Evolutionary conservation across 2,329 filamentous ascomycete species (phyloP).

Genomic region (Fonsecaea monophora): DNA sequence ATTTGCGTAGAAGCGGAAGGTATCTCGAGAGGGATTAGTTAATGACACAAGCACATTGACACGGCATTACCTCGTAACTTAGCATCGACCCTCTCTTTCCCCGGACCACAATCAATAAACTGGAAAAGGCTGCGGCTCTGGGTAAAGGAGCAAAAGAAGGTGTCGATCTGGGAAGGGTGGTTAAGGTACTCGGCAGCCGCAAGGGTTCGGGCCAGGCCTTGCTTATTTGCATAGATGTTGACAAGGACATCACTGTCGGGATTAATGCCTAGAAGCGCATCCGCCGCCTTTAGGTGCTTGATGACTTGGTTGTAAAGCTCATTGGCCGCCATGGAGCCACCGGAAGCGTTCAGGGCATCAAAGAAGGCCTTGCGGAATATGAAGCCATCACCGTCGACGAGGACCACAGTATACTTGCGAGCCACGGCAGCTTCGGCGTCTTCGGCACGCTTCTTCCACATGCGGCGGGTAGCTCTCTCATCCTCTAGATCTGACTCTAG

Average conservation of each 20-base stretch:
- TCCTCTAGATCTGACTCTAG: conserved; percentile 46
- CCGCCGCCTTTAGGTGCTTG: conserved; percentile 24
- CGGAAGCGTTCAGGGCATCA: conserved; percentile 53
- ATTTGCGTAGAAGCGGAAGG: conserved; percentile 59
- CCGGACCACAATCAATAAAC: conserved; percentile 67
- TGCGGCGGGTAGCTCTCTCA: conserved; percentile 29
- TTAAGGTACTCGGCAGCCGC: conserved; percentile 54
- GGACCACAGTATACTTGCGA: conserved; percentile 66
- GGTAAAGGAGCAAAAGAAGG: conserved; percentile 37
- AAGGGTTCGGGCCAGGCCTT: conserved; percentile 59
- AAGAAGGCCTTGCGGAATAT: conserved; percentile 60
- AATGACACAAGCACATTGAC: not conserved
- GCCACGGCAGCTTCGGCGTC: conserved; percentile 26
- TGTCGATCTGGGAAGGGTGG: conserved; percentile 27
- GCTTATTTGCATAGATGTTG: conserved; percentile 64
- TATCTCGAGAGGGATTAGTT: conserved; percentile 38
- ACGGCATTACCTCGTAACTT: conserved; percentile 61
- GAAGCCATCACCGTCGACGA: conserved; percentile 69
- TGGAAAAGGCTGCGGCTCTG: conserved; percentile 62
- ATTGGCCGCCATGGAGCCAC: conserved; percentile 57
- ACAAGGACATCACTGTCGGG: conserved; percentile 59
- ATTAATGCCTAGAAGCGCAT: conserved; percentile 9
- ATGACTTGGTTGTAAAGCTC: conserved; percentile 33
- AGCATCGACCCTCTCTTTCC: conserved; percentile 66
- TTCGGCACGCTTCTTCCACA: conserved; percentile 34